Conservation (phyloP, 1,284 basidiomycete genomes). For the Apiotrichum akiyoshidainum region DNA sequence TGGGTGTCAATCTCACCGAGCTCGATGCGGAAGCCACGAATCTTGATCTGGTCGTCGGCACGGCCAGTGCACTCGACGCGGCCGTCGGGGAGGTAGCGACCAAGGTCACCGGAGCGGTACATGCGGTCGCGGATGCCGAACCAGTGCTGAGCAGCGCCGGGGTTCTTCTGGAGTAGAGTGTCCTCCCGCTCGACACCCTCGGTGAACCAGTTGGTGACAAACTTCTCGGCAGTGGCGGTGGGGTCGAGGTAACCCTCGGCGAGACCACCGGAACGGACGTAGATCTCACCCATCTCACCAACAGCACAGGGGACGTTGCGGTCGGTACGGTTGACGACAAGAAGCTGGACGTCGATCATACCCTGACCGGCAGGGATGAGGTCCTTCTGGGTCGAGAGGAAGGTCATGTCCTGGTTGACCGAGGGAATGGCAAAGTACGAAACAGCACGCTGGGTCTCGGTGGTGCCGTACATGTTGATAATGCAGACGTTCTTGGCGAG, state of each 20-base stretch:
- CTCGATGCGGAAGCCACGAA: slow-evolving; percentile 98
- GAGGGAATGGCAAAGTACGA: slow-evolving; percentile 94
- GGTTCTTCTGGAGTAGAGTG: slow-evolving; percentile 62
- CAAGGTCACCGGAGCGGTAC: slow-evolving; percentile 96
- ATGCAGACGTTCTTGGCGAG: slow-evolving; percentile 90
- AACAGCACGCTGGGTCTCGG: slow-evolving; percentile 97
- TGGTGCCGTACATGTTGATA: slow-evolving; percentile 99
- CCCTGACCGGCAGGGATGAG: slow-evolving; percentile 97
- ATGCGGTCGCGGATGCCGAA: slow-evolving; percentile 96
- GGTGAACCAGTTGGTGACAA: slow-evolving; percentile 88
- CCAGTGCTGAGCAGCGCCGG: slow-evolving; percentile 73
- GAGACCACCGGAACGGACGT: slow-evolving; percentile 92
- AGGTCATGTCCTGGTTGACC: slow-evolving; percentile 78
- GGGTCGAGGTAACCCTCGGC: slow-evolving; percentile 92
- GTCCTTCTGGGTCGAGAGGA: slow-evolving; percentile 92
- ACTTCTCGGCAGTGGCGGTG: slow-evolving; percentile 82
- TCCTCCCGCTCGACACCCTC: slow-evolving; percentile 61
- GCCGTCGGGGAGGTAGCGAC: slow-evolving; percentile 89
- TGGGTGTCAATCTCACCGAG: slow-evolving; percentile 98
- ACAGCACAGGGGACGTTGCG: slow-evolving; percentile 83
- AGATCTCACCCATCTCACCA: slow-evolving; percentile 98
- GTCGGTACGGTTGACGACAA: slow-evolving; percentile 94
- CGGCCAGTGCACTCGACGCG: slow-evolving; percentile 95
- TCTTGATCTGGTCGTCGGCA: slow-evolving; percentile 99
- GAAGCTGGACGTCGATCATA: slow-evolving; percentile 96